Conservation (phyloP, 2,329 filamentous ascomycete genomes). For the Colletotrichum musicola region DNA sequence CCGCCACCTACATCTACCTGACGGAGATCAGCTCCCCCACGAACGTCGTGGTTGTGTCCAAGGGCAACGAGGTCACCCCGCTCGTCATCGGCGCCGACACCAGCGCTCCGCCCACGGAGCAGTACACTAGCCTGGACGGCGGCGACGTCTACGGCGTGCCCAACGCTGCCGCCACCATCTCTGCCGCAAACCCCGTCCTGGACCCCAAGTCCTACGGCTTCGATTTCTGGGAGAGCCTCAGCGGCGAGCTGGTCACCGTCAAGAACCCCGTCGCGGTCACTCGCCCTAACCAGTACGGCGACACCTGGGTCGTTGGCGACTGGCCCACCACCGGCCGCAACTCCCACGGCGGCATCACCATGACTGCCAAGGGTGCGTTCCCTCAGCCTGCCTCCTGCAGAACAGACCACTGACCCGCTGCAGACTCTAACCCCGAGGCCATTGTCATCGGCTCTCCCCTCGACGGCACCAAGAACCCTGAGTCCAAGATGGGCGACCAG, state of each 20-base stretch:
- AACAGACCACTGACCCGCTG: constrained; percentile 4
- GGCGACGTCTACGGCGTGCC: constrained; percentile 75
- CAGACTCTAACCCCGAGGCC: constrained; percentile 77
- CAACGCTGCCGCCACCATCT: constrained; percentile 71
- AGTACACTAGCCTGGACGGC: constrained; percentile 73
- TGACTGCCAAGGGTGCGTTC: constrained; percentile 63
- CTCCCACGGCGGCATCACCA: constrained; percentile 72
- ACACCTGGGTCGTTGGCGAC: constrained; percentile 76
- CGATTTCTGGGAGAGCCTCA: constrained; percentile 80
- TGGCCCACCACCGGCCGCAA: constrained; percentile 75
- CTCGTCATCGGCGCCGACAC: constrained; percentile 72
- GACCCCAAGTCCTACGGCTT: constrained; percentile 73
- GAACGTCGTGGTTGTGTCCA: constrained; percentile 66
- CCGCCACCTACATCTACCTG: constrained; percentile 69
- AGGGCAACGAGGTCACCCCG: constrained; percentile 65
- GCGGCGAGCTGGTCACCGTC: constrained; percentile 76
- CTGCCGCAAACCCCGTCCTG: constrained; percentile 70
- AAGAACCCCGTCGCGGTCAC: constrained; percentile 67
- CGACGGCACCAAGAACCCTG: constrained; percentile 73
- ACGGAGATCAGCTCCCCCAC: constrained; percentile 72
- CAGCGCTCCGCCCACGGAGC: constrained; percentile 68
- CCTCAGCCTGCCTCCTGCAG: too few relatives aligned
- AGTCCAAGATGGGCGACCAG: constrained; percentile 73
- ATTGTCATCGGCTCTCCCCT: constrained; percentile 75
- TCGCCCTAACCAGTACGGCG: constrained; percentile 73